phyloP scores from a whole-genome alignment of 129 eudicot genomes.

The Oenanthe sinensis region DNA sequence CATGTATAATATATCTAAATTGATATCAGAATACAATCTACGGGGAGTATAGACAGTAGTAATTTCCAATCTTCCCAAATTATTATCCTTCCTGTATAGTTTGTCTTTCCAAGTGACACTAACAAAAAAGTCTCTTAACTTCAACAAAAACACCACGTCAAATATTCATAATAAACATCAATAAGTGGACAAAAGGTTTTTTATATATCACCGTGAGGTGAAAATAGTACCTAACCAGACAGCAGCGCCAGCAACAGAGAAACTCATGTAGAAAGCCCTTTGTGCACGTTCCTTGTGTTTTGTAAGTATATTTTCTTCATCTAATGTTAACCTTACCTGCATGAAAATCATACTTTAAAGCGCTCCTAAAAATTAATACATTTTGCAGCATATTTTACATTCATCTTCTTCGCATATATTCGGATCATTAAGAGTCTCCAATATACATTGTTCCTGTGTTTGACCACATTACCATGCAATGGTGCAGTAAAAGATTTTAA shows the following conservation, averaged over 20 bases:
- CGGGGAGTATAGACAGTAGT: too few relatives aligned
- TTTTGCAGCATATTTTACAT: neutral
- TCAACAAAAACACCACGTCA: neutral
- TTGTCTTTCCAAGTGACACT: neutral
- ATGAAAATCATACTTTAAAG: neutral
- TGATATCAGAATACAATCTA: too few relatives aligned
- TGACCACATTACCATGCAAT: too few relatives aligned
- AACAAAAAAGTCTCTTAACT: neutral
- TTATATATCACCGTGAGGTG: neutral
- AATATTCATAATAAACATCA: neutral
- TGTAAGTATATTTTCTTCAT: conserved; percentile 47
- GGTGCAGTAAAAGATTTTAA: too few relatives aligned
- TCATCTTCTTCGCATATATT: neutral
- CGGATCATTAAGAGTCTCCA: neutral
- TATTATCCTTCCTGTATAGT: neutral
- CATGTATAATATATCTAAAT: neutral
- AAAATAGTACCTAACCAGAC: conserved; percentile 50
- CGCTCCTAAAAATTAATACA: neutral
- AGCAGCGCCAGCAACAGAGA: conserved; percentile 32
- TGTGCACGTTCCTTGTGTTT: conserved; percentile 33
- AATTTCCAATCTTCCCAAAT: too few relatives aligned
- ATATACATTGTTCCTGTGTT: too few relatives aligned
- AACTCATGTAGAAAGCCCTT: conserved; percentile 41
- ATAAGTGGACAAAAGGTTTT: neutral
- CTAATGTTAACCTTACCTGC: conserved; percentile 41